Conservation (phyloP, 2,329 filamentous ascomycete species). For the Aspergillus sp. region DNA sequence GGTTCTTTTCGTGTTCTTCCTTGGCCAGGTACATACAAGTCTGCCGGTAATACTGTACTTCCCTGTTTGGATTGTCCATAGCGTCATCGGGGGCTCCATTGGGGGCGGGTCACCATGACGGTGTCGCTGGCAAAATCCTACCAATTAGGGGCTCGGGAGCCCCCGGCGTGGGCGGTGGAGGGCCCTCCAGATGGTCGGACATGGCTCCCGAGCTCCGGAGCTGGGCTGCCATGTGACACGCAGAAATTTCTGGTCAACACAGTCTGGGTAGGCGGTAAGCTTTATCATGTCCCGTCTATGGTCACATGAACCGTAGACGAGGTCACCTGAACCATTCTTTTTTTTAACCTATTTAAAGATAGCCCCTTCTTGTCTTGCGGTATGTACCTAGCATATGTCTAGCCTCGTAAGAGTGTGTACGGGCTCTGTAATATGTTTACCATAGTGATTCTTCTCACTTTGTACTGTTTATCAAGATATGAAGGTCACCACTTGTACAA, state of each 20-base stretch:
- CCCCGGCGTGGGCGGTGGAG: conserved; percentile 9
- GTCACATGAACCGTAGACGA: not conserved
- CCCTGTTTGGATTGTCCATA: not conserved
- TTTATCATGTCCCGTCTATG: not conserved
- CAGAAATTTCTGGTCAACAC: conserved; percentile 17
- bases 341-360: too few relatives aligned
- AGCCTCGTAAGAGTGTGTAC: too few relatives aligned
- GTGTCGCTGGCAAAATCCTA: conserved; percentile 18
- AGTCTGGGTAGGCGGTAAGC: not conserved
- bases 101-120: conserved; percentile 20
- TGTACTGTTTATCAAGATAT: too few relatives aligned
- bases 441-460: too few relatives aligned
- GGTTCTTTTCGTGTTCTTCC: too few relatives aligned
- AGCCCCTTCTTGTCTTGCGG: too few relatives aligned
- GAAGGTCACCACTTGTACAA: too few relatives aligned
- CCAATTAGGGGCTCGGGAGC: conserved; percentile 23
- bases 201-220: conserved; percentile 14
- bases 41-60: not conserved
- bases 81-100: conserved; percentile 1
- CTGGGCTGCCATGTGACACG: conserved; percentile 23
- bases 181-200: conserved; percentile 9
- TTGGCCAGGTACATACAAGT: not conserved
- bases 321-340: not conserved
- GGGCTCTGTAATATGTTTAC: too few relatives aligned
- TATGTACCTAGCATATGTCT: too few relatives aligned